Base-by-base conservation (phyloP, 1,284 basidiomycete genomes). In the Schizopora paradoxa region DNA sequence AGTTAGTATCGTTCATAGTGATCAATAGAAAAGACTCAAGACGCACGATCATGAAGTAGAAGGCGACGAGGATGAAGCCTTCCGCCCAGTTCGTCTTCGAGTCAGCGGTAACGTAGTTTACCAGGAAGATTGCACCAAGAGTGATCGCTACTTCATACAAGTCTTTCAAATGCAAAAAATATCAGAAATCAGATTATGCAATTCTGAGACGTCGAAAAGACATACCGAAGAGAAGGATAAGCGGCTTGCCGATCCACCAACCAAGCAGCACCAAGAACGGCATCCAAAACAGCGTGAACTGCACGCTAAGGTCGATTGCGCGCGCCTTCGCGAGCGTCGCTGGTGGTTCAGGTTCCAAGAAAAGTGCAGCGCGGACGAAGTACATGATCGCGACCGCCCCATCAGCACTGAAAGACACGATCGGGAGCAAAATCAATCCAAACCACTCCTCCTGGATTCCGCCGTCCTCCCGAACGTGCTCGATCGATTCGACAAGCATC, bases 81-180 rank as follows among this genome's bases (percentile, higher is more conserved):
- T 82, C 76, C 2, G 72, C 74, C 77, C 79, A 82, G 56, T 83
- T 84, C 1, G 81, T 84, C 62, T 82, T 82, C 5, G 76, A 66
- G 57, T 84, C 80, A 1, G 77, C 74, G 1, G 80, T 83, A 35
- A 84, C 76, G 56, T 82, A 82, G 62, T 82, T 86, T 35, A 84
- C 82, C 33, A 85, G 65, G 66, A 85, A 83, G 55, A 76, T 79
- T 0, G 78, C 68, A 0, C 73, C 77, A 11, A 85, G 61, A 18
- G 82, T 60, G 21, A 79, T 56, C 1, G 74, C 72, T 2, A 84
- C 74, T 57, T 84, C 81, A 55, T 77, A 83, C 25, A 69, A 55
- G 54, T 74, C 72, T 72, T 51, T 13, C 26, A 35, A 29, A 23
- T 10, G 23, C 22, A 14, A 25, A 25, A 34, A 16, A 40, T 44